Evolutionary conservation across 495 filamentous ascomycete species (phyloP), one percentile per base, ranked within the genome.

Genomic region (Parathielavia hyrcaniae): DNA sequence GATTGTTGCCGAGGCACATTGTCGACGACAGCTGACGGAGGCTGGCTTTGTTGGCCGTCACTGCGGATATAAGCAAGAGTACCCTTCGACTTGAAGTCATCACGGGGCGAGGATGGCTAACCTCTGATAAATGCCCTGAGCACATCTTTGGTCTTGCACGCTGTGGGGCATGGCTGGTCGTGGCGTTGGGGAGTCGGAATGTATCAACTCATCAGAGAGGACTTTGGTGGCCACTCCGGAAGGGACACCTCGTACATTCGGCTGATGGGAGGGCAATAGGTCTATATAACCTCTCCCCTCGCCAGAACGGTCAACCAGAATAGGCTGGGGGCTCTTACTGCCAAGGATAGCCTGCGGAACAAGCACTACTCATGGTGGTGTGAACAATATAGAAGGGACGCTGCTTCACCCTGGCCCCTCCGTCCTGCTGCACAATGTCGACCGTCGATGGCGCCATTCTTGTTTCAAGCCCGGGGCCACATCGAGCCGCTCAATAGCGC

Each of bases 111-210:
- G 26, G 39, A 40, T 59, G 44, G 64, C 64, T 16, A 59, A 66
- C 64, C 61, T 7, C 57, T 50, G 49, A 45, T 1, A 38, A 36
- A 40, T 14, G 23, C 45, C 51, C 44, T 49, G 39, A 40, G 16
- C 32, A 44, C 39, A 17, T 19, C 41, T n/a, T 30, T 34, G 39
- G 40, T 62, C 58, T 46, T 36, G 50, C 45, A 64, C 58, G 35
- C 40, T 53, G 50, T 67, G 58, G 46, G 64, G 64, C 61, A 67
- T 67, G 61, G 16, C 32, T 49, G 44, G 34, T 53, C 13, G 43
- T 43, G 55, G 36, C n/a, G 12, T 34, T 7, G 34, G 16, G 20
- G 17, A 19, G 39, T 55, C 5, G 45, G 32, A 17, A 32, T 30
- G 13, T 47, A 36, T 41, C n/a, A 20, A 20, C 10, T 60, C 43